Evolutionary conservation across 208 protist genomes (phyloP).

Genomic region (Leishmania lainsoni): DNA sequence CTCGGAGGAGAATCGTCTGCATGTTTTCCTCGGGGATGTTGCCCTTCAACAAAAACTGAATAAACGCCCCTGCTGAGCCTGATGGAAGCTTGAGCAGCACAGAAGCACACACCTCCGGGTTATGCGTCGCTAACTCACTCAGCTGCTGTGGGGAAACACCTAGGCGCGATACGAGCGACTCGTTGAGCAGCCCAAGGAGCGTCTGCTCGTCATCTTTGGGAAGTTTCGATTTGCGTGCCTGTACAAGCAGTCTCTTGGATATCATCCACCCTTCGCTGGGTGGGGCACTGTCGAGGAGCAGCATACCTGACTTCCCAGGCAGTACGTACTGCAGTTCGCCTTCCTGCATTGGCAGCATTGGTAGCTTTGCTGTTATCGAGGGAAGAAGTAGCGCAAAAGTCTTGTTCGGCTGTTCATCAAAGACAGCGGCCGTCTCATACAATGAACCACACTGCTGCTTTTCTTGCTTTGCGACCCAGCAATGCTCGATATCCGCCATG

Average conservation of each 20-base stretch:
- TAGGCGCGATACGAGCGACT: slow-evolving; percentile 41
- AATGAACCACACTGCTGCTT: slow-evolving; percentile 46
- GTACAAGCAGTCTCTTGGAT: slow-evolving; percentile 38
- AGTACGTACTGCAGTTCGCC: slow-evolving; percentile 68
- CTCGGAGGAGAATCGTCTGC: slow-evolving; percentile 55
- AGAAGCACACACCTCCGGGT: slow-evolving; percentile 56
- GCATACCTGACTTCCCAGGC: slow-evolving; percentile 36
- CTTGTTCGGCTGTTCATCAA: slow-evolving; percentile 36
- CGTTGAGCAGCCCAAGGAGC: slow-evolving; percentile 39
- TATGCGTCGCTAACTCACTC: slow-evolving; percentile 47
- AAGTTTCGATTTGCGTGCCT: slow-evolving; percentile 33
- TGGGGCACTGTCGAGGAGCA: slow-evolving; percentile 49
- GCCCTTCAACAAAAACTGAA: slow-evolving; percentile 56
- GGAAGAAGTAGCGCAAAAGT: slow-evolving; percentile 40
- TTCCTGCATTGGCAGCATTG: slow-evolving; percentile 45
- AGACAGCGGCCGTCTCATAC: slow-evolving; percentile 41
- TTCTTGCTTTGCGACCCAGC: slow-evolving; percentile 55
- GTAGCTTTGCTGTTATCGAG: slow-evolving; percentile 42
- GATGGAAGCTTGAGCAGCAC: slow-evolving; percentile 52
- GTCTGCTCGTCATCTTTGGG: slow-evolving; percentile 43
- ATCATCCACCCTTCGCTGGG: slow-evolving; percentile 43
- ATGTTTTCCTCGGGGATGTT: slow-evolving; percentile 43
- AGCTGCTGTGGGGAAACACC: slow-evolving; percentile 46
- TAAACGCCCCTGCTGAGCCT: slow-evolving; percentile 32
- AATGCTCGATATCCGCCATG: slow-evolving; percentile 62